Conservation (phyloP, 75 land plant genomes). For the Sequoia sempervirens region DNA sequence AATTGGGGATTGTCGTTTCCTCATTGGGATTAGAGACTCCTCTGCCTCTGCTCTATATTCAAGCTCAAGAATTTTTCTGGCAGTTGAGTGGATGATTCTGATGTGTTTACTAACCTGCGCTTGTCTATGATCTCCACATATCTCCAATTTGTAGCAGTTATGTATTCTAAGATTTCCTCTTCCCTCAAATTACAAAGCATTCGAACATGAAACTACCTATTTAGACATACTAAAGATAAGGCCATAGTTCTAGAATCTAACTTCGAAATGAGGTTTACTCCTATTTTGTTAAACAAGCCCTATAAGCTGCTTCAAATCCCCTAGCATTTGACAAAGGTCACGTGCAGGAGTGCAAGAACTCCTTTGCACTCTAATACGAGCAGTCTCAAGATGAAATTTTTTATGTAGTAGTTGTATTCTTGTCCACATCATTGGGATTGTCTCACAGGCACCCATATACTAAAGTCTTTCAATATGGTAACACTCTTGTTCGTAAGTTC, state of each 20-base stretch:
- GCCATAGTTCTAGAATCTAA: background rate
- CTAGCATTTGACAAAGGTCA: background rate
- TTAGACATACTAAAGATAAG: background rate
- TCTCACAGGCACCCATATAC: background rate
- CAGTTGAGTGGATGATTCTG: background rate
- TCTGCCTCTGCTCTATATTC: slow-evolving; percentile 8
- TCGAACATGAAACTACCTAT: background rate
- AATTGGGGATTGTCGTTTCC: slow-evolving; percentile 62
- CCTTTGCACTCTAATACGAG: background rate
- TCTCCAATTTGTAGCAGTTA: background rate
- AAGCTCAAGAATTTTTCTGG: background rate
- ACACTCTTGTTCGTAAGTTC: background rate
- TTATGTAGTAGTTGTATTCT: background rate
- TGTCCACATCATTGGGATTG: background rate
- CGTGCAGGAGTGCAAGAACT: background rate
- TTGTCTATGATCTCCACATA: background rate
- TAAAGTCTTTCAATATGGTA: background rate
- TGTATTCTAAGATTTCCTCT: background rate
- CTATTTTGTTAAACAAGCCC: background rate
- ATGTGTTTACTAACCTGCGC: background rate
- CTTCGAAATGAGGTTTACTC: background rate
- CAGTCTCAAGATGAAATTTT: background rate
- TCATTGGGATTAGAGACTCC: slow-evolving; percentile 42
- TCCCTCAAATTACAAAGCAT: background rate
- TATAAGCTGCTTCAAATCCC: background rate